phyloP scores from a whole-genome alignment of 2,329 filamentous ascomycete species.

The Colletotrichum sublineola region DNA sequence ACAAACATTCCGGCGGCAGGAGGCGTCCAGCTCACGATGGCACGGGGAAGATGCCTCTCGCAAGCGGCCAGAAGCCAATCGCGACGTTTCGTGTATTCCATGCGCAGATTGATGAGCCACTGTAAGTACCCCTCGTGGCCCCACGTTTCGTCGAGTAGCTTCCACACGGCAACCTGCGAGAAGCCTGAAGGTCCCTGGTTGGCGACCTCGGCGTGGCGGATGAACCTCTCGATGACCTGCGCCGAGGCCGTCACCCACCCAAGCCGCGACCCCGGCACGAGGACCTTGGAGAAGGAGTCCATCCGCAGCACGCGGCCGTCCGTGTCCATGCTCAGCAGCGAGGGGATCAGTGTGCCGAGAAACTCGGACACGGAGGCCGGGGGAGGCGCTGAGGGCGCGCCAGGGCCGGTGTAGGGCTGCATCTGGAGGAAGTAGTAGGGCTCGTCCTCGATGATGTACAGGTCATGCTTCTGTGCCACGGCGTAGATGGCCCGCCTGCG shows the following conservation, averaged over 20 bases:
- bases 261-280: conserved; percentile 83
- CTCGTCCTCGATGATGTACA: conserved; percentile 92
- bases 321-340: conserved; percentile 82
- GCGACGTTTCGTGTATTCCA: conserved; percentile 84
- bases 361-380: conserved; percentile 79
- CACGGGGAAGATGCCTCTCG: conserved; percentile 79
- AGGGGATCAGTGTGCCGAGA: conserved; percentile 78
- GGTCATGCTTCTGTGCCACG: conserved; percentile 84
- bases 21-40: conserved; percentile 83
- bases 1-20: conserved; percentile 96
- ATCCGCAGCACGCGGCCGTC: conserved; percentile 91
- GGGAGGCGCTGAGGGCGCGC: conserved; percentile 64
- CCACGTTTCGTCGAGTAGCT: conserved; percentile 94
- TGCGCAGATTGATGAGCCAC: conserved; percentile 87
- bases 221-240: conserved; percentile 86
- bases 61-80: conserved; percentile 84
- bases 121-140: conserved; percentile 89
- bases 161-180: conserved; percentile 86
- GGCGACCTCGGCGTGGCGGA: conserved; percentile 84
- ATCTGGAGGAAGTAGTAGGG: conserved; percentile 96
- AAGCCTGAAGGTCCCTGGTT: conserved; percentile 90
- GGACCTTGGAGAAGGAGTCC: conserved; percentile 94
- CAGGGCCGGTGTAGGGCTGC: conserved; percentile 76
- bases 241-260: conserved; percentile 93
- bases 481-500: conserved; percentile 80